Evolutionary conservation across 805 yeast species (phyloP).

Genomic region (Yarrowia sp.): DNA sequence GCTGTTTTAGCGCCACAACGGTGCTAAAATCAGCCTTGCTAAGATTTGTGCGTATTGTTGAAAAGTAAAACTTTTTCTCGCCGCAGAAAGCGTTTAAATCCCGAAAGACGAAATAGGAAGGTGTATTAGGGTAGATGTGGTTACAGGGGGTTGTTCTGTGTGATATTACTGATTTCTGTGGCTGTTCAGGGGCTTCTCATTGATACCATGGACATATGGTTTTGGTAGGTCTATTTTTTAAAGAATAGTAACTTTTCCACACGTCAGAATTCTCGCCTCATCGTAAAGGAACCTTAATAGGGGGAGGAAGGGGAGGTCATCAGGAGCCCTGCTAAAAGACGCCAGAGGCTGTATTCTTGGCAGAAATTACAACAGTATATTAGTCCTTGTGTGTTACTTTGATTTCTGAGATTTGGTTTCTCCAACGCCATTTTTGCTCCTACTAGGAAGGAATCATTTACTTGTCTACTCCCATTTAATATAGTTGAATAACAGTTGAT

Average conservation of each 20-base stretch:
- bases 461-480: no score
- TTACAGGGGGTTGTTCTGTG: not conserved
- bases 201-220: not conserved
- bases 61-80: not conserved
- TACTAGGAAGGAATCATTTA: no score
- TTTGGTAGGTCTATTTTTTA: not conserved
- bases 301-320: not conserved
- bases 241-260: not conserved
- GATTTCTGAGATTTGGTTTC: no score
- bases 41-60: not conserved
- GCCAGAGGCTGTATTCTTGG: no score
- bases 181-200: not conserved
- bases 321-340: not conserved
- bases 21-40: constrained; percentile 12
- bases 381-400: no score
- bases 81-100: not conserved
- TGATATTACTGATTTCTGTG: no score
- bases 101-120: not conserved
- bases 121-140: not conserved
- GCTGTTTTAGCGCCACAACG: constrained; percentile 9
- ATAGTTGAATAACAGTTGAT: no score
- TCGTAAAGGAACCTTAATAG: not conserved
- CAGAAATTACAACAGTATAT: no score
- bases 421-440: no score
- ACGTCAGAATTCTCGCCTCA: not conserved